A percentile compares a stretch with the other conserved stretches of the same genome.
Evolutionary conservation across 139 green algal genomes (phyloP).

Genomic region (Asterochloris sp.): DNA sequence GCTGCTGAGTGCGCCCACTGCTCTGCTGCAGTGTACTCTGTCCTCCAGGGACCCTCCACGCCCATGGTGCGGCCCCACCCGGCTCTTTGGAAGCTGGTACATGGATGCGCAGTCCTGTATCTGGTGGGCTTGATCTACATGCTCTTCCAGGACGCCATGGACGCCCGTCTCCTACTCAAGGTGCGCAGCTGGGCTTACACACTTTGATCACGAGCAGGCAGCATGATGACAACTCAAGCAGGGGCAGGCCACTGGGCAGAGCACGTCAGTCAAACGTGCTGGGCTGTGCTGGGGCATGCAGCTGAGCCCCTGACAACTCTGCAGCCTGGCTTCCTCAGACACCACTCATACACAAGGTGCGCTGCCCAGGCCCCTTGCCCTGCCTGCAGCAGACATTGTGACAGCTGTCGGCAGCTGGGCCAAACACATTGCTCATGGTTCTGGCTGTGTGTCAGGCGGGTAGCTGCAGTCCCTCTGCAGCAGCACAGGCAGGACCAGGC

Average conservation of each 20-base stretch:
- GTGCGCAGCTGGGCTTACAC: conserved; percentile 25
- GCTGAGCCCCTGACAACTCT: neutral
- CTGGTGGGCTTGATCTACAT: conserved; percentile 79
- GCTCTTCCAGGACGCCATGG: conserved; percentile 73
- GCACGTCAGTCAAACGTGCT: neutral
- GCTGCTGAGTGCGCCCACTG: neutral
- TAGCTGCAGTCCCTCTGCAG: too few relatives aligned
- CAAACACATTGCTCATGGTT: too few relatives aligned
- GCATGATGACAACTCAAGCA: neutral
- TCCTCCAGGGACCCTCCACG: conserved; percentile 65
- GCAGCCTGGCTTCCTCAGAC: too few relatives aligned
- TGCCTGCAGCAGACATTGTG: too few relatives aligned
- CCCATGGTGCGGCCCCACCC: conserved; percentile 87
- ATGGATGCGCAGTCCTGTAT: conserved; percentile 80
- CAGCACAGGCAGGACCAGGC: too few relatives aligned
- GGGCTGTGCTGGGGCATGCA: neutral
- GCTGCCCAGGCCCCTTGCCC: too few relatives aligned
- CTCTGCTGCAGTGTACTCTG: conserved; percentile 54
- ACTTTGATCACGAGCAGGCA: neutral
- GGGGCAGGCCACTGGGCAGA: neutral
- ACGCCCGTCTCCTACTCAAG: conserved; percentile 70
- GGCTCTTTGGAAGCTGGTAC: conserved; percentile 79
- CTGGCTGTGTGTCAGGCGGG: too few relatives aligned
- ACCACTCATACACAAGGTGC: too few relatives aligned
- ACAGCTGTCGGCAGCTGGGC: too few relatives aligned